Evolutionary conservation across 208 protist genomes (phyloP).

Genomic region (Wallacemonas rigidus): DNA sequence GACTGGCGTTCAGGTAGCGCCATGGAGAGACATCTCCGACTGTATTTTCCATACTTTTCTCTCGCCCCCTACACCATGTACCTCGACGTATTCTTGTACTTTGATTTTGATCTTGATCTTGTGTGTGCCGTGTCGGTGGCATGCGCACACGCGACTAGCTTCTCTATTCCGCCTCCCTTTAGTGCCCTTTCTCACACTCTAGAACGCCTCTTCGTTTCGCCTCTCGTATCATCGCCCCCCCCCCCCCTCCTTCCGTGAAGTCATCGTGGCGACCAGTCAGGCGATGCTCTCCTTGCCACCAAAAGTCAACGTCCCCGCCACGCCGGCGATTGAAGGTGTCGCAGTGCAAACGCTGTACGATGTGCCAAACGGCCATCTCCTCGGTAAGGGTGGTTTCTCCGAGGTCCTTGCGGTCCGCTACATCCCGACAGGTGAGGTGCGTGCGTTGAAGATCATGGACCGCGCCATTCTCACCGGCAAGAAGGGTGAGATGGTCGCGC

Average conservation of each 20-base stretch:
- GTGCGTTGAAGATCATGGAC: slow-evolving; percentile 83
- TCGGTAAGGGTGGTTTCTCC: slow-evolving; percentile 85
- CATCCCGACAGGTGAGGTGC: slow-evolving; percentile 54
- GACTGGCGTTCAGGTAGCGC: too few species aligned
- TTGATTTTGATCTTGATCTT: too few species aligned
- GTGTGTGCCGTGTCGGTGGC: too few species aligned
- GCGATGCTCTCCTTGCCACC: slow-evolving; percentile 24
- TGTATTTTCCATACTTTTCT: too few species aligned
- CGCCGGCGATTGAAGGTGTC: slow-evolving; percentile 63
- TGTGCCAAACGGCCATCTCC: slow-evolving; percentile 46
- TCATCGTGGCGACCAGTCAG: not conserved
- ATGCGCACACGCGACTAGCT: too few species aligned
- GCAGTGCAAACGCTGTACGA: slow-evolving; percentile 73
- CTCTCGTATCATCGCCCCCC: not conserved
- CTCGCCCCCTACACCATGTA: too few species aligned
- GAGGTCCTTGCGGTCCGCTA: slow-evolving; percentile 70
- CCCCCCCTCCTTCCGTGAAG: not conserved
- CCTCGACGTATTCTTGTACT: too few species aligned
- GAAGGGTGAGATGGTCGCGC: slow-evolving; percentile 80
- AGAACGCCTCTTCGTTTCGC: too few species aligned
- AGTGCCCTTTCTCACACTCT: too few species aligned
- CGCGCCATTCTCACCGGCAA: slow-evolving; percentile 62
- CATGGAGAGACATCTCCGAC: too few species aligned
- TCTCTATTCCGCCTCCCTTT: too few species aligned
- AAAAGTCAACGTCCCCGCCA: slow-evolving; percentile 61